Base-by-base conservation (phyloP, 176 grass and related monocot genomes). In the Lolium perenne region DNA sequence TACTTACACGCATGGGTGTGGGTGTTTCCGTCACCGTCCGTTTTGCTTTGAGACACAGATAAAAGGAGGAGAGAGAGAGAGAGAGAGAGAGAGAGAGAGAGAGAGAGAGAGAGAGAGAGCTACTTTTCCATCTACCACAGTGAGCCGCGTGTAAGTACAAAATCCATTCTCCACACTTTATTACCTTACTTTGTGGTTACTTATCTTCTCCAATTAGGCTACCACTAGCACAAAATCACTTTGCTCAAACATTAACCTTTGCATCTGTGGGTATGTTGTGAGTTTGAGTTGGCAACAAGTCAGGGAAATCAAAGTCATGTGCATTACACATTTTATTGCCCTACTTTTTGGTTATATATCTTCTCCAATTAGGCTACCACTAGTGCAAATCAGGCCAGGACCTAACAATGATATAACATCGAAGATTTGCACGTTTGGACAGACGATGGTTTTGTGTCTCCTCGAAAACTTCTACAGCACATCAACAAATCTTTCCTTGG, bases 351-450 rank as follows among this genome's bases (percentile, higher is more conserved):
- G 45, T 64, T 74, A 65, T 63, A 65, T 80, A 35, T 66, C 26
- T 53, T 64, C 77, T 63, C 20, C 67, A 41, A 43, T 87, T 81
- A 50, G 55, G 29, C 20, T 18, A 46, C 6, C 80, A 26, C 29
- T 9, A 80, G 29, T 74, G 46, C 71, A 87, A 75, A 70, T 43
- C 68, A 80, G 58, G 45, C 50, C 45, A 80, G 18, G 46, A 71
- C 1, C 12, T 41, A 58, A 58, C 38, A 46, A 68, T 49, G 62
- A 65, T 65, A 12, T 32, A 65, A 32, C 25, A 32, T 65, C 62
- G 13, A 65, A 32, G 23, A 32, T 65, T 15, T 65, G 62, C 62
- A 65, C 62, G 2, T 65, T 32, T 7, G 25, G 62, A 65, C 12
- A 32, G 1, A 32, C 32, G 12, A 32, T 32, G 26, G 32, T 65